Evolutionary conservation across 2,329 filamentous ascomycete genomes (phyloP), one percentile per base, ranked within the genome.

Genomic region (Cytospora leucostoma): DNA sequence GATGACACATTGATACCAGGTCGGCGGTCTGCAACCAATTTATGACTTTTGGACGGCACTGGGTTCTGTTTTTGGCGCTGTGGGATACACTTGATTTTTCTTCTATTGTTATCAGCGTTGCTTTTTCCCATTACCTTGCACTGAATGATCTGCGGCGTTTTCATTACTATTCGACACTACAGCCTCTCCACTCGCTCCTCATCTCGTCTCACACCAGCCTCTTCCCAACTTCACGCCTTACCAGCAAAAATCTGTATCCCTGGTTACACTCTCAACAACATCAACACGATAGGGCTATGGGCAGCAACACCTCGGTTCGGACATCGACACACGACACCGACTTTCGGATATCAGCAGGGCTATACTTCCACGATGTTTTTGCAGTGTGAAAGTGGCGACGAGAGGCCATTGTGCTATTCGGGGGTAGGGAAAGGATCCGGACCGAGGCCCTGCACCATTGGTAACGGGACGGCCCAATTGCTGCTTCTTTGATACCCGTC

Each of bases 1-100:
- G 35, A 57, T 38, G 61, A 60, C 27, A 55, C 53, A 61, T 63
- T 65, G 61, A 64, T 64, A 64, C 64, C 64, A 64, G 61, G 64
- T 61, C 61, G 64, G 64, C 64, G 61, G 53, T 61, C 59, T 64
- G 62, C 17, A 58, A 35, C 60, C 60, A 34, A 49, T 47, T 47
- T 47, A n/a, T 47, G 44, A 47, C 44, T 47, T 47, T 47, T 38
- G n/a, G n/a, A n/a, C 10, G 40, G 35, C 49, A 50, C 37, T 47
- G 49, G 37, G 10, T 34, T 21, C 52, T 19, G 15, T 59, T 19
- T 44, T 58, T 49, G 58, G 62, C 58, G 58, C 59, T 64, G 50
- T 52, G 62, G 47, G 57, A 49, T 58, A 49, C 13, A 17, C 12
- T 21, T 44, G 58, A 40, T 40, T 2, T 40, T 52, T 40, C 2